phyloP scores from a whole-genome alignment of 139 green algal species.

The Coccomyxa sp. region DNA sequence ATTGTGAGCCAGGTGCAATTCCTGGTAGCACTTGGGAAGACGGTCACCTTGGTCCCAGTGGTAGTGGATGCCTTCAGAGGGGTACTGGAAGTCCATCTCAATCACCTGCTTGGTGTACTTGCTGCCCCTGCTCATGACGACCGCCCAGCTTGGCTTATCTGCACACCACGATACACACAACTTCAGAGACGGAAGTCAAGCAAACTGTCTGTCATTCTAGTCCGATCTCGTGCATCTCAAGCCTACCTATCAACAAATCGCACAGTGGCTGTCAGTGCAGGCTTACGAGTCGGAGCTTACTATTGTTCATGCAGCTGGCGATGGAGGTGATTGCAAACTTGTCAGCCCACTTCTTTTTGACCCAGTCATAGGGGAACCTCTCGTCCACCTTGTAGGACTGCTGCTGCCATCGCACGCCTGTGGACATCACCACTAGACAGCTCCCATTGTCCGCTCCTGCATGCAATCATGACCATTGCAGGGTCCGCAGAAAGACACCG shows the following conservation, averaged over 20 bases:
- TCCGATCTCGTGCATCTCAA: neutral
- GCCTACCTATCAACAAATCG: no score
- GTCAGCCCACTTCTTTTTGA: constrained; percentile 89
- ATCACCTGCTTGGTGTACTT: constrained; percentile 74
- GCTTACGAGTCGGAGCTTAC: no score
- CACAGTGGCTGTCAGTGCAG: no score
- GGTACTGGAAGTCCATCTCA: constrained; percentile 84
- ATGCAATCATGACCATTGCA: no score
- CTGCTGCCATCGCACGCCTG: constrained; percentile 72
- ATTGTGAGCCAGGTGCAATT: neutral
- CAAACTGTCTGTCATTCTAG: neutral
- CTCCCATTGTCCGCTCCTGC: constrained; percentile 16
- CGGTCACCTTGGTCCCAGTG: constrained; percentile 55
- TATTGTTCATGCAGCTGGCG: constrained; percentile 51
- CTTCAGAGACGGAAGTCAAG: neutral
- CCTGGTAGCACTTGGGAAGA: neutral
- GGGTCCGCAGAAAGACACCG: no score
- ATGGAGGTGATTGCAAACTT: constrained; percentile 78
- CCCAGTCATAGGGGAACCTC: constrained; percentile 84
- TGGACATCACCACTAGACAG: constrained; percentile 56
- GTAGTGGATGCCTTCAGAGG: constrained; percentile 73
- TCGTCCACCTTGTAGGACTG: constrained; percentile 84
- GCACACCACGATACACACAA: neutral
- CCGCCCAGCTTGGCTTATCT: constrained; percentile 69
- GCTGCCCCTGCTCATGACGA: constrained; percentile 74